phyloP scores from a whole-genome alignment of 139 green algal species.

The Chlorella ohadii region DNA sequence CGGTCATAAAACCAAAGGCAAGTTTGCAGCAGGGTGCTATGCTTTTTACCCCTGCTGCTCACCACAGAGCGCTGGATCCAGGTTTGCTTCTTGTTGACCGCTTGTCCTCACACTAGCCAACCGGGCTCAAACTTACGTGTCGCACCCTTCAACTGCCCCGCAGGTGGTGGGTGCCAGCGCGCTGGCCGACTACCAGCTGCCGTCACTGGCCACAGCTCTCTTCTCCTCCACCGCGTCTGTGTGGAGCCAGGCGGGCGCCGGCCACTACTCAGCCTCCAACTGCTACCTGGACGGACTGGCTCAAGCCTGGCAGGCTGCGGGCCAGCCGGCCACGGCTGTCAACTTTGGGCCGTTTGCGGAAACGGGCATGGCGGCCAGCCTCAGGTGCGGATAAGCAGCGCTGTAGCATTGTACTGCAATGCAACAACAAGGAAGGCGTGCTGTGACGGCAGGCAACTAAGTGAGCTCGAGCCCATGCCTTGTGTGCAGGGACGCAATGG shows the following conservation, averaged over 20 bases:
- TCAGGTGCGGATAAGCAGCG: neutral
- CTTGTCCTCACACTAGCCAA: too few species aligned
- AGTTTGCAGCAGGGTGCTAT: too few species aligned
- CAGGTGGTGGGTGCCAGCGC: conserved; percentile 14
- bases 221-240: conserved; percentile 54
- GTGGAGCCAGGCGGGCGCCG: conserved; percentile 49
- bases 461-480: too few species aligned
- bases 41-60: too few species aligned
- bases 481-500: conserved; percentile 13
- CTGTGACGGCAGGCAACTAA: too few species aligned
- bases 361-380: conserved; percentile 38
- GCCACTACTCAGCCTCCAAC: conserved; percentile 54
- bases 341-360: conserved; percentile 48
- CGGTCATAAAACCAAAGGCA: conserved; percentile 26
- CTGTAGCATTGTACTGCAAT: too few species aligned
- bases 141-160: too few species aligned
- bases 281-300: conserved; percentile 34
- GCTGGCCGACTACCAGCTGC: neutral
- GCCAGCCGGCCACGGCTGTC: conserved; percentile 28
- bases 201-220: neutral
- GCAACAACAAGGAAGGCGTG: too few species aligned
- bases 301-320: neutral
- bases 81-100: too few species aligned
- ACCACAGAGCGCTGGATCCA: too few species aligned
- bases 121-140: too few species aligned